A percentile compares a stretch with the other conserved stretches of the same genome.
phyloP scores from a whole-genome alignment of 176 grass and related monocot genomes.

The Avena insularis region DNA sequence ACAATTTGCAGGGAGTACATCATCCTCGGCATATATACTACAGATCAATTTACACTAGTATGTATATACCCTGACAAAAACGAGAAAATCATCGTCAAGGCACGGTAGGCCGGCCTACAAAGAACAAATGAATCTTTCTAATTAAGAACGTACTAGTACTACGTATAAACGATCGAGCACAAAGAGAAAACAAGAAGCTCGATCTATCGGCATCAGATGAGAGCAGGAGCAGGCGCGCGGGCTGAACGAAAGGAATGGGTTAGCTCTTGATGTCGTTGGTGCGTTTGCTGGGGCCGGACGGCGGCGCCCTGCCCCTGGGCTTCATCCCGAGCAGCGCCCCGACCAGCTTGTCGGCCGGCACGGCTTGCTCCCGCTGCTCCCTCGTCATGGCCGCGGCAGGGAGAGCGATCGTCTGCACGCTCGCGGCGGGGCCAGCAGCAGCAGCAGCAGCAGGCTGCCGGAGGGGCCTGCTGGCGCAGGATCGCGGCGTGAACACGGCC shows the following conservation, averaged over 20 bases:
- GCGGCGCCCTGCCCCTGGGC: constrained; percentile 45
- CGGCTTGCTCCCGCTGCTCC: background rate
- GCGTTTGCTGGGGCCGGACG: constrained; percentile 59
- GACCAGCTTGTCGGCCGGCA: background rate
- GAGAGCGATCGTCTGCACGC: background rate
- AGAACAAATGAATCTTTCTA: constrained; percentile 3
- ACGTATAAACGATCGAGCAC: background rate
- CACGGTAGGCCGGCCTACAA: background rate
- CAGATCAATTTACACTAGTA: constrained; percentile 2
- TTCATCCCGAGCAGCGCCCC: constrained; percentile 43
- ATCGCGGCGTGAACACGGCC: background rate
- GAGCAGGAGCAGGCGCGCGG: background rate
- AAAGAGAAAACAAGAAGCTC: background rate
- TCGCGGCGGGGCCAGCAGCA: background rate
- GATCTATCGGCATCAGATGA: background rate
- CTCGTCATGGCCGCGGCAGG: constrained; percentile 4
- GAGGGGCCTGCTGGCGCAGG: background rate
- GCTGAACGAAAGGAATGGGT: background rate
- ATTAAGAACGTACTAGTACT: background rate
- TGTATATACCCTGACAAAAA: background rate
- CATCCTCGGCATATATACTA: background rate
- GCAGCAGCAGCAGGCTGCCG: background rate
- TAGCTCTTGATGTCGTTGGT: constrained; percentile 54
- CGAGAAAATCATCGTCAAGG: background rate
- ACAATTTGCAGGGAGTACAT: background rate